Base-by-base conservation (phyloP, 2,329 filamentous ascomycete genomes). In the Penicillium sp. region DNA sequence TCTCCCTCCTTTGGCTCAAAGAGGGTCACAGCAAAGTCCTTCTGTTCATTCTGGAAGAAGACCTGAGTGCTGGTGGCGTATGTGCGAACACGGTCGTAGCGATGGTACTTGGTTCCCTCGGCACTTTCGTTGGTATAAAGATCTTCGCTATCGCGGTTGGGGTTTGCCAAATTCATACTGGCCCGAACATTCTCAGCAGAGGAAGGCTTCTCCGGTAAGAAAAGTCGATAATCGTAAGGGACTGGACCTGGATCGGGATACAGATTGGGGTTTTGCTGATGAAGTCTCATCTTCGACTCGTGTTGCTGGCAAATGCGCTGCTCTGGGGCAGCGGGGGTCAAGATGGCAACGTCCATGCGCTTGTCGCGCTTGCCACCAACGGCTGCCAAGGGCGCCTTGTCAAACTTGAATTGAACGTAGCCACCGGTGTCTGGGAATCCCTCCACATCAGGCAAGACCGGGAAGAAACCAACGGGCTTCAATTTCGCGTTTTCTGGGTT, bases 391-490 rank as follows among this genome's bases (percentile, higher is more conserved):
- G 85, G 85, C n/a, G 84, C 81, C 46, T 83, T 81, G 55, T 80
- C 77, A 69, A 86, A 87, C 54, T 86, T 87, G 70, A 83, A 78
- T 50, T 86, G 75, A 62, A 85, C 79, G 70, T 82, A 87, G 36
- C 78, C 79, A 61, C 83, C 83, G 7, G 79, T 79, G 58, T 85
- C 81, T 4, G 84, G 82, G 51, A 83, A 78, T 10, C 83, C 83
- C 32, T 84, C 81, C 36, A 85, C 77, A 62, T 88, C 85, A 7
- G 85, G 85, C 6, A 87, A 71, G 10, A 87, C 64, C 14, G 85
- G 83, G 63, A 84, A 87, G 54, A 79, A 80, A 42, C 84, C 84
- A 31, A 87, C 73, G 3, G 86, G 77, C 52, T 81, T 81, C 46
- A 86, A 69, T 54, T 79, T 78, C 9, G 80, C 75, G 50, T 86